These are phyloP conservation scores for Colletotrichum orchidophilum DNA, from an alignment of 2,329 filamentous ascomycete genomes.

Conservation along the genomic window DNA sequence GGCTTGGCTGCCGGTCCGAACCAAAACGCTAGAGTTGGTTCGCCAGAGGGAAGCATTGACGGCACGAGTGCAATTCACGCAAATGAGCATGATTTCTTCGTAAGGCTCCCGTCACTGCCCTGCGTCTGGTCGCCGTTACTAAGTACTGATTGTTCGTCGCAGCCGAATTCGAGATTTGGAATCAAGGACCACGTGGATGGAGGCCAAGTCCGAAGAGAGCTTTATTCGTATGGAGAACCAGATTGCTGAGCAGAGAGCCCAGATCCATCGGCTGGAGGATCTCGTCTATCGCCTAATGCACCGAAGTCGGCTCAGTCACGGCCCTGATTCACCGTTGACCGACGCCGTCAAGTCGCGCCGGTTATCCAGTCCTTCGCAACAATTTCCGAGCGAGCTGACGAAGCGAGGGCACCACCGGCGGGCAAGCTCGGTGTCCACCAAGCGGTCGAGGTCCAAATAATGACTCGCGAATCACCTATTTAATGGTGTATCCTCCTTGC, in stretches of 20 bases:
- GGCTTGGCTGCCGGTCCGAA: constrained; percentile 54
- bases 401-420: constrained; percentile 17
- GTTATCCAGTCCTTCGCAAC: constrained; percentile 16
- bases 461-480: constrained; percentile 31
- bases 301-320: constrained; percentile 29
- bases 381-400: constrained; percentile 14
- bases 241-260: constrained; percentile 39
- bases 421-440: background rate
- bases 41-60: constrained; percentile 56
- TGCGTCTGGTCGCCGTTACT: background rate
- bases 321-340: constrained; percentile 17
- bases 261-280: constrained; percentile 42
- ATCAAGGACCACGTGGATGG: constrained; percentile 41
- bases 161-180: constrained; percentile 48
- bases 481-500: constrained; percentile 60
- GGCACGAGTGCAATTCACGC: constrained; percentile 55
- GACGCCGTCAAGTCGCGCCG: constrained; percentile 22
- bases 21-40: constrained; percentile 55
- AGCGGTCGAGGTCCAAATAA: constrained; percentile 29
- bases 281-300: constrained; percentile 40
- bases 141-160: constrained; percentile 14
- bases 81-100: constrained; percentile 59
- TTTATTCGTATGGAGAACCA: constrained; percentile 38
- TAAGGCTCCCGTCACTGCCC: constrained; percentile 34
- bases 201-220: constrained; percentile 42